Evolutionary conservation across 2,329 filamentous ascomycete genomes (phyloP), one percentile per base, ranked within the genome.

Genomic region (Aspergillus sp.): DNA sequence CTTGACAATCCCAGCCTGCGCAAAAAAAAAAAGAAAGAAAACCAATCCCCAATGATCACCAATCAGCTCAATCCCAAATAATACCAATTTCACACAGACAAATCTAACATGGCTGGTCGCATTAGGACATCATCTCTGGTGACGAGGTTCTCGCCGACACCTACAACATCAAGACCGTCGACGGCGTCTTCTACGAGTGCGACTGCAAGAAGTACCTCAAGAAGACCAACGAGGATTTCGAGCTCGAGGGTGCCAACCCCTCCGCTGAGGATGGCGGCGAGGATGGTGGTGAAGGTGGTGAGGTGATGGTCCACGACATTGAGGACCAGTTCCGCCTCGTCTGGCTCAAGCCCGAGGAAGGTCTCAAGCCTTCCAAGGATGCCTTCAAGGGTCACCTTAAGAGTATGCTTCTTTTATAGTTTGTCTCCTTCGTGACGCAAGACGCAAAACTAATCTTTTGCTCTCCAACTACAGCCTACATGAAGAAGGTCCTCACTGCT

Each of bases 61-160:
- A 34, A 20, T 44, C 37, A 22, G 33, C 5, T n/a, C 17, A 37
- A 40, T 7, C 7, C 11, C 34, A 17, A 37, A 11, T 7, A 30
- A 39, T 24, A n/a, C 12, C 17, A 39, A 15, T 20, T 15, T 19
- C 8, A 9, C 22, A 42, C 22, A 41, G 19, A 15, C 6, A 15
- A 57, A 37, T 39, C 59, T 66, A 42, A 66, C 47, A n/a, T 56
- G 13, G 24, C 9, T 47, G 5, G 0, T 19, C 19, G 13, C 24
- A 51, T 41, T 71, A 99, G 95, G 95, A 99, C 77, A 80, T 95
- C 70, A 77, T 97, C 79, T 90, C 86, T 79, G 90, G 82, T 66
- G 93, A 97, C 82, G 95, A 99, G 89, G 85, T 99, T 78, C 88
- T 98, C 87, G 96, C 95, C 73, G 93, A 98, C 82, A 95, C 90